Conservation (phyloP, 495 filamentous ascomycete genomes). For the Xanthoparmelia taractica region DNA sequence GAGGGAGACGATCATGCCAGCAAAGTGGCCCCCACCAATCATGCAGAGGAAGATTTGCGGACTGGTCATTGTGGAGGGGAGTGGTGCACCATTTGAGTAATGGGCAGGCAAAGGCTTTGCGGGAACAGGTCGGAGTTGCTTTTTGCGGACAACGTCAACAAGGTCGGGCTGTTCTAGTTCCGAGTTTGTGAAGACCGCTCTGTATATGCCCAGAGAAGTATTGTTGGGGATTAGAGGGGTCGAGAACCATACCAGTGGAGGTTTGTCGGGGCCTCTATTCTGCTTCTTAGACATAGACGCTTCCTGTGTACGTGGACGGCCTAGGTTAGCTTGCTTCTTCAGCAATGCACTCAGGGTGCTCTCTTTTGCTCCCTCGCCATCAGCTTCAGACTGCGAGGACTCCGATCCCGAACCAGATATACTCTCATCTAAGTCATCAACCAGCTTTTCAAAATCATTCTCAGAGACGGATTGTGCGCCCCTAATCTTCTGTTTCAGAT, state of each 20-base stretch:
- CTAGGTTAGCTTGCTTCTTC: conserved; percentile 73
- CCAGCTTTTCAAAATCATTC: conserved; percentile 70
- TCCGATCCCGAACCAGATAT: conserved; percentile 73
- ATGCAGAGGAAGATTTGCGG: conserved; percentile 94
- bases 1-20: conserved; percentile 87
- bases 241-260: conserved; percentile 79
- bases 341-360: conserved; percentile 63
- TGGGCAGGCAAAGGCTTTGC: conserved; percentile 42
- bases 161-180: conserved; percentile 59
- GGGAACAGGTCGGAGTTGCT: conserved; percentile 66
- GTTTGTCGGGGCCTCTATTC: conserved; percentile 54
- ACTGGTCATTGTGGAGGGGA: conserved; percentile 45
- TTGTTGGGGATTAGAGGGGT: conserved; percentile 66
- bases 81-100: conserved; percentile 40
- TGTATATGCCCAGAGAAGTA: conserved; percentile 76
- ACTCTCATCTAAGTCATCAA: conserved; percentile 80
- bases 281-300: conserved; percentile 35
- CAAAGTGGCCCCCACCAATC: conserved; percentile 97
- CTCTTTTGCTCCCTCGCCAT: conserved; percentile 47
- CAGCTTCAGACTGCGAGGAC: conserved; percentile 48
- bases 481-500: conserved; percentile 79
- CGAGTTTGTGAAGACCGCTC: conserved; percentile 64
- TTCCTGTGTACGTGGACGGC: conserved; percentile 44
- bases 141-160: conserved; percentile 57
- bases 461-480: conserved; percentile 64